Base-by-base conservation (phyloP, 1,284 basidiomycete genomes). In the Ceraceosorus guamensis region DNA sequence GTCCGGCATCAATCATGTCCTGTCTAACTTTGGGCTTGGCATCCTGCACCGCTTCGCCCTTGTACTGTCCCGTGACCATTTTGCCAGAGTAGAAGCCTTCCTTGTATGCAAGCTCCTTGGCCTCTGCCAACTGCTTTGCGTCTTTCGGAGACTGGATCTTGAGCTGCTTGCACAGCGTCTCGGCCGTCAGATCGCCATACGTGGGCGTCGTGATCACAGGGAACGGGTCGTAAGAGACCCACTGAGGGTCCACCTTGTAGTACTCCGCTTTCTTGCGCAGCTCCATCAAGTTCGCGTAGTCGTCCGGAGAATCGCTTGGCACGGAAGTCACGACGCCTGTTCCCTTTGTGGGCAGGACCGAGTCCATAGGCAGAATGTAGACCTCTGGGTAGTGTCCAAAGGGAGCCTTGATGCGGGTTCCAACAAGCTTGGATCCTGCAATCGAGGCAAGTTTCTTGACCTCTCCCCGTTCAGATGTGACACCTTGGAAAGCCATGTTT, bases 261-360 rank as follows among this genome's bases (percentile, higher is more conserved):
- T 87, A 95, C 61, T 91, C 91, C 55, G 93, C 84, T 79, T 99
- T 99, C 80, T 97, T 98, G 74, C 88, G 87, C 47, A 99, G 82
- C 73, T 98, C 93, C 75, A 85, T 86, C 55, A 91, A 81, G 5
- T 89, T 95, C 64, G 86, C 85, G 77, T 85, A 97, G 79, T 99
- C 95, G 76, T 98, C 95, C 31, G 95, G 95, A 13, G 95, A 98
- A 78, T 99, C 95, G 11, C 93, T 95, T 0, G 95, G 92, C 8
- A 96, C 91, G 50, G 91, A 98, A 2, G 92, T 96, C 67, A 99
- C 95, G 41, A 99, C 92, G 71, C 95, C 95, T 24, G 93, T 98
- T 73, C 95, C 95, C 82, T 98, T 98, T 68, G 88, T 93, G 30
- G 91, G 84, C 53, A 96, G 82, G 49, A 98, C 91, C 63, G 87